Conservation (phyloP, 2,329 filamentous ascomycete species). For the Lecanicillium sp. region DNA sequence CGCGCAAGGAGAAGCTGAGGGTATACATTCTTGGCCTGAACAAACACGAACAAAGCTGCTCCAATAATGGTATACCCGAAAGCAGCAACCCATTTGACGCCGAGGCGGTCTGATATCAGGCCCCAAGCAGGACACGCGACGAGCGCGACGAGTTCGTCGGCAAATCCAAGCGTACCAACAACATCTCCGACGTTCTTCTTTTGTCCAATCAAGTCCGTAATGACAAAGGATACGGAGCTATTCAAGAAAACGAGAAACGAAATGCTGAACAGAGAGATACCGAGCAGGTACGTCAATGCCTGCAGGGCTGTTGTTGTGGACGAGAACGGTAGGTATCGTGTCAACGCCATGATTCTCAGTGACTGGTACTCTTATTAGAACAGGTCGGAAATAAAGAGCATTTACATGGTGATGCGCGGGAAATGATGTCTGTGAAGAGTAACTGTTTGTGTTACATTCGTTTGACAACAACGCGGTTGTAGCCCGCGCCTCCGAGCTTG, state of each 20-base stretch:
- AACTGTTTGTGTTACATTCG: too few species aligned
- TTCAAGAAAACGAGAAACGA: slow-evolving; percentile 87
- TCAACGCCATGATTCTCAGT: slow-evolving; percentile 21
- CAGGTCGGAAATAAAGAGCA: too few species aligned
- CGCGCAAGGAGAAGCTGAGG: slow-evolving; percentile 79
- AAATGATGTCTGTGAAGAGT: too few species aligned
- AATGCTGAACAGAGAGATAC: slow-evolving; percentile 79
- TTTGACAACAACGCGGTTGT: too few species aligned
- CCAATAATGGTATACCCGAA: slow-evolving; percentile 78
- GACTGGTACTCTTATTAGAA: too few species aligned
- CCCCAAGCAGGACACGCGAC: slow-evolving; percentile 77
- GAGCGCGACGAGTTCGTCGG: slow-evolving; percentile 73
- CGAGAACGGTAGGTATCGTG: slow-evolving; percentile 48
- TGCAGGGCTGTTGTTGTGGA: slow-evolving; percentile 51
- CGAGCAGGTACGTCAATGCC: slow-evolving; percentile 68
- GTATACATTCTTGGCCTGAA: slow-evolving; percentile 81
- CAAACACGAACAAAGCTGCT: slow-evolving; percentile 66
- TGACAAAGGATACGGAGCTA: slow-evolving; percentile 74
- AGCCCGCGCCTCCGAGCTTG: too few species aligned
- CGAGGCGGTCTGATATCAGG: slow-evolving; percentile 65
- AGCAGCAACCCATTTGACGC: slow-evolving; percentile 64
- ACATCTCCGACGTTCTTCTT: slow-evolving; percentile 68
- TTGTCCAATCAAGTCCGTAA: slow-evolving; percentile 72
- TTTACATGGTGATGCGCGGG: too few species aligned
- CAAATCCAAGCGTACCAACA: slow-evolving; percentile 78